Evolutionary conservation across 2,329 filamentous ascomycete species (phyloP).

Genomic region (Hymenotorrendiella dingleyae): DNA sequence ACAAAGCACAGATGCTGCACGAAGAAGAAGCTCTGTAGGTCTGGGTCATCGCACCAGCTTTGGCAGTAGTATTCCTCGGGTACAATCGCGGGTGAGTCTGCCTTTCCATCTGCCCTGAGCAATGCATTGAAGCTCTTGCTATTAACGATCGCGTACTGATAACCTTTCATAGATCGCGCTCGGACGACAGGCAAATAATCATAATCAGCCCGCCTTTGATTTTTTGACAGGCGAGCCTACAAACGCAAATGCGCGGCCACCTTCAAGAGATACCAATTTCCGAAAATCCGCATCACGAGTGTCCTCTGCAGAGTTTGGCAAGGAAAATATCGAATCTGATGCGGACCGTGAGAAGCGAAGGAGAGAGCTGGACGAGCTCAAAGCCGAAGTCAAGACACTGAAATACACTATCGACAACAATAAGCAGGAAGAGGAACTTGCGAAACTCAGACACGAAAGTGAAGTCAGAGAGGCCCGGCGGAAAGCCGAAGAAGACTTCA

Average conservation of each 20-base stretch:
- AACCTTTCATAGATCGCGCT: conserved; percentile 33
- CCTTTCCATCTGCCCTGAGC: neutral
- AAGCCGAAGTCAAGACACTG: conserved; percentile 81
- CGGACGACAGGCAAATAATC: conserved; percentile 40
- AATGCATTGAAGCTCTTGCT: too few relatives aligned
- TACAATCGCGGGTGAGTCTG: conserved; percentile 25
- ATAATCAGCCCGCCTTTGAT: conserved; percentile 50
- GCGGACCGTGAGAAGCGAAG: conserved; percentile 21
- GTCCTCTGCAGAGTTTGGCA: conserved; percentile 49
- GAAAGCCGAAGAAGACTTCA: conserved; percentile 81
- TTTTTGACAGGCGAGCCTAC: conserved; percentile 49
- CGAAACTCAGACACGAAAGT: conserved; percentile 70
- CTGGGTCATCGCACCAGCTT: conserved; percentile 24
- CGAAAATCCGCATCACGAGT: conserved; percentile 37
- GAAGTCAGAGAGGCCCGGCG: conserved; percentile 75
- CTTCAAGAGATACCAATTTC: conserved; percentile 21
- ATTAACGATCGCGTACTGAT: conserved; percentile 3
- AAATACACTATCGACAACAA: conserved; percentile 82
- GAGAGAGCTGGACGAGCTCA: conserved; percentile 65
- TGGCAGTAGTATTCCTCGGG: conserved; percentile 25
- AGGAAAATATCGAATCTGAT: conserved; percentile 38
- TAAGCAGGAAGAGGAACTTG: conserved; percentile 82
- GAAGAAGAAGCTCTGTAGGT: conserved; percentile 23
- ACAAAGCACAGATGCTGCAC: conserved; percentile 17
- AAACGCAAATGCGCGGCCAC: conserved; percentile 26